phyloP scores from a whole-genome alignment of 148 eudicot genomes.

The Beta vulgaris region DNA sequence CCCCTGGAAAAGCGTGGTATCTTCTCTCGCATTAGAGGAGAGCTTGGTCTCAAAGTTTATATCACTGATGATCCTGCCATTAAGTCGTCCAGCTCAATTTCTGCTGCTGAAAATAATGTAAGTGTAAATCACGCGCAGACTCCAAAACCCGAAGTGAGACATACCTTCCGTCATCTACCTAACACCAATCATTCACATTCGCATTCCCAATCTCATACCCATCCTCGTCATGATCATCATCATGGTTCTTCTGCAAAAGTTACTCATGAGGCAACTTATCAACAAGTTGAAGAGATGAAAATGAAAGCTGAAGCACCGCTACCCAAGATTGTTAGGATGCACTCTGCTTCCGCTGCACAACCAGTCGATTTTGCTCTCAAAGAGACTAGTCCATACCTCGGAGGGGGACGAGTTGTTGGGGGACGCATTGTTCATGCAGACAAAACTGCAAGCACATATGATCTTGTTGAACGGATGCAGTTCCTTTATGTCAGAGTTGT shows the following conservation, averaged over 20 bases:
- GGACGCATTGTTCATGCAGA: constrained; percentile 76
- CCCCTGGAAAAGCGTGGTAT: constrained; percentile 86
- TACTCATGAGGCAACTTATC: constrained; percentile 55
- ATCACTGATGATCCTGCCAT: constrained; percentile 75
- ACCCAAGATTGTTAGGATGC: constrained; percentile 66
- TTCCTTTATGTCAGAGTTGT: constrained; percentile 88
- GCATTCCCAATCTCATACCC: constrained; percentile 18
- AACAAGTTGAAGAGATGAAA: constrained; percentile 66
- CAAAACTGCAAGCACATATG: constrained; percentile 67
- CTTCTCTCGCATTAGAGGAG: constrained; percentile 82
- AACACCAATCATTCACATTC: constrained; percentile 35
- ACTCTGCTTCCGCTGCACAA: constrained; percentile 68
- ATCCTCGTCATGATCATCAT: constrained; percentile 23
- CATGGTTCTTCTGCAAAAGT: constrained; percentile 22
- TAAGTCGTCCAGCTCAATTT: constrained; percentile 56
- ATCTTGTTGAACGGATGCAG: constrained; percentile 89
- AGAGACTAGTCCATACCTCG: constrained; percentile 95
- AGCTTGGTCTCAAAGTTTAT: constrained; percentile 87
- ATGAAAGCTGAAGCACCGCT: constrained; percentile 69
- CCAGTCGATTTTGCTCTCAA: constrained; percentile 87
- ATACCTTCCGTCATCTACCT: constrained; percentile 78
- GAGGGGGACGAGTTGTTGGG: constrained; percentile 93
- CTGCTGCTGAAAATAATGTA: constrained; percentile 30
- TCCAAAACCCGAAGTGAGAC: constrained; percentile 52
- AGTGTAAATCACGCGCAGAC: constrained; percentile 22